These are phyloP conservation scores for Parascedosporium putredinis DNA, from an alignment of 2,329 filamentous ascomycete species.

Conservation along the genomic window DNA sequence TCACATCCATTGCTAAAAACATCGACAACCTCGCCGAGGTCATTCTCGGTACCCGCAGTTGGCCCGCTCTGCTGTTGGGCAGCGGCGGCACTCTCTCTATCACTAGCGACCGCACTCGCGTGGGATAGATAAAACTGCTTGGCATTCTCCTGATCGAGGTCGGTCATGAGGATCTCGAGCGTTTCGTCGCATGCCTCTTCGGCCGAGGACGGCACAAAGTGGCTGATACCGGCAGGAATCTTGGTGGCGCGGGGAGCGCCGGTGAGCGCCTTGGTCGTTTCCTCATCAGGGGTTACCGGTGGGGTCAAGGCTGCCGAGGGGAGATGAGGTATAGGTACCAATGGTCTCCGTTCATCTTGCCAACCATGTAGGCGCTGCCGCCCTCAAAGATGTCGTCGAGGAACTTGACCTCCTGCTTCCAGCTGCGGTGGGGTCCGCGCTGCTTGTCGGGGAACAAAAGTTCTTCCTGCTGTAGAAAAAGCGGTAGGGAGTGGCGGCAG, in stretches of 20 bases:
- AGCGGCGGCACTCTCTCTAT: slow-evolving; percentile 51
- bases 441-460: slow-evolving; percentile 94
- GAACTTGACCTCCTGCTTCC: slow-evolving; percentile 89
- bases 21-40: slow-evolving; percentile 55
- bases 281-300: slow-evolving; percentile 59
- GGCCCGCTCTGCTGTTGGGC: not conserved
- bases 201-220: slow-evolving; percentile 26
- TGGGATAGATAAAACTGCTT: slow-evolving; percentile 59
- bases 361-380: slow-evolving; percentile 97
- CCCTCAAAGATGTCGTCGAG: slow-evolving; percentile 85
- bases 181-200: slow-evolving; percentile 61
- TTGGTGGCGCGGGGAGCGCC: slow-evolving; percentile 31
- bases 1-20: slow-evolving; percentile 64
- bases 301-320: slow-evolving; percentile 68
- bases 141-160: slow-evolving; percentile 56
- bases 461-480: slow-evolving; percentile 99
- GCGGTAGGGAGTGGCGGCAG: slow-evolving; percentile 79
- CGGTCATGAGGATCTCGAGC: slow-evolving; percentile 62
- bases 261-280: slow-evolving; percentile 24
- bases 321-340: slow-evolving; percentile 98
- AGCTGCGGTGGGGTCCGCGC: slow-evolving; percentile 88
- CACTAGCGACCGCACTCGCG: slow-evolving; percentile 83
- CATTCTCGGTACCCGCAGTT: slow-evolving; percentile 16
- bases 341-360: slow-evolving; percentile 99
- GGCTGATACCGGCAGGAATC: slow-evolving; percentile 38